A percentile compares a stretch with the other conserved stretches of the same genome.
Evolutionary conservation across 2,329 filamentous ascomycete genomes (phyloP).

Genomic region (Thelonectria blattea): DNA sequence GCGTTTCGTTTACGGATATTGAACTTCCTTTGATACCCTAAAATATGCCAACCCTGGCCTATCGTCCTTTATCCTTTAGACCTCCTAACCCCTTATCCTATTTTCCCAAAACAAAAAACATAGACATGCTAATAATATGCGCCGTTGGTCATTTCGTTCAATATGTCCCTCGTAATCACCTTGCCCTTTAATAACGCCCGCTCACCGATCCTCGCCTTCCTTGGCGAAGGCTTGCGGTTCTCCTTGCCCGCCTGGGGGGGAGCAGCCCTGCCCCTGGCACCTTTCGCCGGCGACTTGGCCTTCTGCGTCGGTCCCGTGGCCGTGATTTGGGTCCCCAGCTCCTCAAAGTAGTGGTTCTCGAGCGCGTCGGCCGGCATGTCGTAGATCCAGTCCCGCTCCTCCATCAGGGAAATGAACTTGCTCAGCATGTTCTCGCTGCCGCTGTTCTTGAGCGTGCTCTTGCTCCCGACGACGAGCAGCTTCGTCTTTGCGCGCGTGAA

Average conservation of each 20-base stretch:
- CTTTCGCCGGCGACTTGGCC: conserved; percentile 40
- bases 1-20: conserved; percentile 8
- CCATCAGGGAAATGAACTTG: conserved; percentile 78
- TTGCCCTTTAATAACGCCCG: conserved; percentile 69
- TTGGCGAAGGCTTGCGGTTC: conserved; percentile 57
- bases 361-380: conserved; percentile 70
- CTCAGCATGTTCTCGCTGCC: conserved; percentile 77
- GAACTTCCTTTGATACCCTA: conserved; percentile 21
- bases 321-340: conserved; percentile 57
- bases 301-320: conserved; percentile 40
- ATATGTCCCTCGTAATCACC: conserved; percentile 75
- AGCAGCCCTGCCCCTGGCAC: conserved; percentile 22
- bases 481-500: conserved; percentile 94
- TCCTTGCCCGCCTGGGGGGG: conserved; percentile 47
- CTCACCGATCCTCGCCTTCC: conserved; percentile 63
- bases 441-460: conserved; percentile 75
- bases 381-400: conserved; percentile 78
- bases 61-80: conserved; percentile 10
- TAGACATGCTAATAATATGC: conserved; percentile 45
- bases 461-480: conserved; percentile 84
- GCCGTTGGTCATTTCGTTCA: conserved; percentile 70
- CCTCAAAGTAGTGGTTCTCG: conserved; percentile 72
- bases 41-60: conserved; percentile 1
- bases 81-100: conserved; percentile 12
- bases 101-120: conserved; percentile 21